phyloP scores from a whole-genome alignment of 2,329 filamentous ascomycete species.

The Magnaporthiopsis incrustans region DNA sequence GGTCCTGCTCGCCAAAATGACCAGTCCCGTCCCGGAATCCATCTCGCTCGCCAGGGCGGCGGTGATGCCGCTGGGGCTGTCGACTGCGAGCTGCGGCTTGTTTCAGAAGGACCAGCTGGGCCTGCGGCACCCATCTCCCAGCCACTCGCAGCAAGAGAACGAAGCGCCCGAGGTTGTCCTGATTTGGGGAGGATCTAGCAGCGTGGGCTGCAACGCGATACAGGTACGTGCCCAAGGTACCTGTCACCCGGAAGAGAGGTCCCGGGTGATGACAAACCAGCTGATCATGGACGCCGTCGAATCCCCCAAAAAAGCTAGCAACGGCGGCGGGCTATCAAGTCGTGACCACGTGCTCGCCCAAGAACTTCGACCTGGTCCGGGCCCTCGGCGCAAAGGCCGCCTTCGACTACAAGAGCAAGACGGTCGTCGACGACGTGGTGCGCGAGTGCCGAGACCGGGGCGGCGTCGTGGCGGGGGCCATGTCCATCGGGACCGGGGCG shows the following conservation, averaged over 20 bases:
- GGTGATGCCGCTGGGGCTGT: conserved; percentile 20
- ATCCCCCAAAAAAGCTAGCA: conserved; percentile 27
- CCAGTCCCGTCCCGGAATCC: conserved; percentile 16
- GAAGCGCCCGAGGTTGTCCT: conserved; percentile 19
- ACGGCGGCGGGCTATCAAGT: conserved; percentile 35
- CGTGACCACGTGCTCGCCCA: conserved; percentile 24
- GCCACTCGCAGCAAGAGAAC: not conserved
- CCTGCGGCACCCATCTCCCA: conserved; percentile 10
- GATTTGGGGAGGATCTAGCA: conserved; percentile 34
- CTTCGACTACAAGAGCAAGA: conserved; percentile 27
- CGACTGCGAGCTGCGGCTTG: conserved; percentile 20
- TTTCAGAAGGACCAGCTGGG: conserved; percentile 17
- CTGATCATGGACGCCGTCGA: not conserved
- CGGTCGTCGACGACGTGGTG: conserved; percentile 13
- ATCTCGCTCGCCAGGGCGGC: conserved; percentile 17
- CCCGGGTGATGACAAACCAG: not conserved
- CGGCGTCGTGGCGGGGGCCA: conserved; percentile 10
- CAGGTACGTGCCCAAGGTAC: not conserved
- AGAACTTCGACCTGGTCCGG: conserved; percentile 24
- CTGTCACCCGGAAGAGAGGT: not conserved
- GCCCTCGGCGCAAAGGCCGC: conserved; percentile 27
- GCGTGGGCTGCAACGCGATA: conserved; percentile 36
- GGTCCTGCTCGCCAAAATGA: conserved; percentile 6
- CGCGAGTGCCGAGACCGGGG: not conserved
- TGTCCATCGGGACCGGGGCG: conserved; percentile 11